phyloP scores from a whole-genome alignment of 179 eudicot genomes.

The Dionaea muscipula region DNA sequence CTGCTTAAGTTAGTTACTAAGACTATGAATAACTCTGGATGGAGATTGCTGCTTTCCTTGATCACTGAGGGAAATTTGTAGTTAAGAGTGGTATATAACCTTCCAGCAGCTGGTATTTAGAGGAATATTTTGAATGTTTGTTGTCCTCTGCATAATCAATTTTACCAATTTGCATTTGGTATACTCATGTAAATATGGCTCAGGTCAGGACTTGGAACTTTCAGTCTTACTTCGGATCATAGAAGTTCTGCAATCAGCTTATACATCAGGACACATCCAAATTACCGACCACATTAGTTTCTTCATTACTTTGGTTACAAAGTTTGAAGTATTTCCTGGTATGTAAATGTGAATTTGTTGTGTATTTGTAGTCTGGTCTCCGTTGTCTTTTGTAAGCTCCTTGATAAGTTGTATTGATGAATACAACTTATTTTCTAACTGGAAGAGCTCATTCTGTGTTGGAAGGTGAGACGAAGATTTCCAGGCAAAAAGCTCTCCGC shows the following conservation, averaged over 20 bases:
- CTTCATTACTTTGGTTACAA: constrained; percentile 69
- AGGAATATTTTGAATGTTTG: not conserved
- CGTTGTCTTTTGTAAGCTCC: not conserved
- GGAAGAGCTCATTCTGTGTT: constrained; percentile 21
- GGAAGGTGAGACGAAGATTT: constrained; percentile 20
- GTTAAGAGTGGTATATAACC: not conserved
- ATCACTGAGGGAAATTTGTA: no score
- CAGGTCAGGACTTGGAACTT: constrained; percentile 64
- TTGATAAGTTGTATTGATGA: not conserved
- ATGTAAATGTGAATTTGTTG: constrained; percentile 4
- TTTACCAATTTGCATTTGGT: not conserved
- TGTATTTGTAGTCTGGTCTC: not conserved
- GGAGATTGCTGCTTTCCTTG: no score
- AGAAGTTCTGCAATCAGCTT: constrained; percentile 67
- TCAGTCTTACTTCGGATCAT: constrained; percentile 46
- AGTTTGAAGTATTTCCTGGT: constrained; percentile 52
- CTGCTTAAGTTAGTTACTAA: not conserved
- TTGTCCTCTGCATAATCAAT: not conserved
- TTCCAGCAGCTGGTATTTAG: not conserved
- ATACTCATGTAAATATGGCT: not conserved
- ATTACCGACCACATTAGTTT: constrained; percentile 68
- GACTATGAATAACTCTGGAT: no score
- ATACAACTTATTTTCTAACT: constrained; percentile 21
- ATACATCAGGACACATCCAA: constrained; percentile 59
- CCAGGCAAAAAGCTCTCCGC: constrained; percentile 35